Evolutionary conservation across 1,284 basidiomycete genomes (phyloP).

Genomic region (Apiotrichum akiyoshidainum): DNA sequence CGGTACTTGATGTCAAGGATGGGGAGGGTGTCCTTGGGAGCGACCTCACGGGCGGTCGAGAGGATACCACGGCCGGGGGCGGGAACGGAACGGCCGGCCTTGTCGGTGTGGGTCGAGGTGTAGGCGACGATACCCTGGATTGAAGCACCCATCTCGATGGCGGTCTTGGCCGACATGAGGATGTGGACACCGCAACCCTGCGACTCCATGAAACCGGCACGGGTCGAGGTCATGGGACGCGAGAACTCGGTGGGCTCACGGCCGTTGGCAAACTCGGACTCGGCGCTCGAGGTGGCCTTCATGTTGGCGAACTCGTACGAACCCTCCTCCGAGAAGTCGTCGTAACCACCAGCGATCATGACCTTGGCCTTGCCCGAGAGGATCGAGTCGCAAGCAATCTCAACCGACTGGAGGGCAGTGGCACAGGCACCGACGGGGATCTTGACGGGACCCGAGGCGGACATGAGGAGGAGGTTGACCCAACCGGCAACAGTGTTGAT

Average conservation of each 20-base stretch:
- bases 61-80: slow-evolving; percentile 88
- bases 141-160: slow-evolving; percentile 86
- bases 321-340: slow-evolving; percentile 95
- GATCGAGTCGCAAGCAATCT: slow-evolving; percentile 96
- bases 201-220: slow-evolving; percentile 96
- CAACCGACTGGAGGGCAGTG: slow-evolving; percentile 93
- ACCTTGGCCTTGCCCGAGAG: slow-evolving; percentile 95
- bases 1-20: slow-evolving; percentile 82
- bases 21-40: slow-evolving; percentile 66
- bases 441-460: slow-evolving; percentile 94
- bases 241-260: slow-evolving; percentile 99
- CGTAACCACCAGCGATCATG: slow-evolving; percentile 98
- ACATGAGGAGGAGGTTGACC: slow-evolving; percentile 90
- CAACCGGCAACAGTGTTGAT: slow-evolving; percentile 98
- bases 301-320: slow-evolving; percentile 98
- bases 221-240: slow-evolving; percentile 90
- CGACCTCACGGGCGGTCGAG: slow-evolving; percentile 72
- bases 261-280: slow-evolving; percentile 96
- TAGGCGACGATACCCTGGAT: slow-evolving; percentile 92
- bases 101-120: slow-evolving; percentile 95
- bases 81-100: slow-evolving; percentile 90
- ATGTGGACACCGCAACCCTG: slow-evolving; percentile 96
- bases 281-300: slow-evolving; percentile 97
- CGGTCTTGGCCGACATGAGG: slow-evolving; percentile 93
- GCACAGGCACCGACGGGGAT: slow-evolving; percentile 98